Conservation (phyloP, 2,329 filamentous ascomycete genomes). For the Chrysosphaeria jannelii region DNA sequence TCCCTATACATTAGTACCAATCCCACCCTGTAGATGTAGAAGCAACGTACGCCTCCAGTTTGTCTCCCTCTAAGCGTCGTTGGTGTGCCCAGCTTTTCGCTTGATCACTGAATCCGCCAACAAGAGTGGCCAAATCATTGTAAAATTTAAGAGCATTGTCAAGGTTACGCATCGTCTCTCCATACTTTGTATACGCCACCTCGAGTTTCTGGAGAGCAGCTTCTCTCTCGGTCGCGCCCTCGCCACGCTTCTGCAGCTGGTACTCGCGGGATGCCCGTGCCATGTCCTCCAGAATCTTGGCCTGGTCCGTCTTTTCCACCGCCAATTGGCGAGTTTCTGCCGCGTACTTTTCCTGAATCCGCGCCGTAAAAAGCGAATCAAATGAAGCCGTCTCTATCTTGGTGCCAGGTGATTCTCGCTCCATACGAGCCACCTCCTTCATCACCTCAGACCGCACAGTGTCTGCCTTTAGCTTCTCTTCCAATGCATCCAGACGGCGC, state of each 20-base stretch:
- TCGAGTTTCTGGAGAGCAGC: conserved; percentile 65
- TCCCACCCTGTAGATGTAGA: too few relatives aligned
- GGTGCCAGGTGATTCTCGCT: conserved; percentile 62
- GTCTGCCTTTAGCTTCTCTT: conserved; percentile 54
- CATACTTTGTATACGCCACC: conserved; percentile 83
- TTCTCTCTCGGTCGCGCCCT: conserved; percentile 32
- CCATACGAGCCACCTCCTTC: conserved; percentile 53
- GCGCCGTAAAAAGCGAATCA: conserved; percentile 63
- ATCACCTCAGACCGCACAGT: conserved; percentile 71
- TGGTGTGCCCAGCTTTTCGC: conserved; percentile 55
- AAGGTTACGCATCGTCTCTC: conserved; percentile 75
- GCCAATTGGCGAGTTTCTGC: conserved; percentile 36
- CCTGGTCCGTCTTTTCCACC: conserved; percentile 46
- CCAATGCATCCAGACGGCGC: conserved; percentile 49
- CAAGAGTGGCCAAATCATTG: conserved; percentile 75
- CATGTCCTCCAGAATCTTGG: conserved; percentile 35
- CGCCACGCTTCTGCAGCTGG: conserved; percentile 24
- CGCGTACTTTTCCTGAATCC: conserved; percentile 49
- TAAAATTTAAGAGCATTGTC: conserved; percentile 89
- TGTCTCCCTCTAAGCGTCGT: conserved; percentile 49
- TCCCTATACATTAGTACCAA: too few relatives aligned
- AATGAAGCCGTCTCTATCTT: conserved; percentile 71
- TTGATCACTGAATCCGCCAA: conserved; percentile 48
- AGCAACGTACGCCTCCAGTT: conserved; percentile 39
- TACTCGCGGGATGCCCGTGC: conserved; percentile 54